Evolutionary conservation across 495 filamentous ascomycete species (phyloP), one percentile per base, ranked within the genome.

Genomic region (Annulohypoxylon moriforme): DNA sequence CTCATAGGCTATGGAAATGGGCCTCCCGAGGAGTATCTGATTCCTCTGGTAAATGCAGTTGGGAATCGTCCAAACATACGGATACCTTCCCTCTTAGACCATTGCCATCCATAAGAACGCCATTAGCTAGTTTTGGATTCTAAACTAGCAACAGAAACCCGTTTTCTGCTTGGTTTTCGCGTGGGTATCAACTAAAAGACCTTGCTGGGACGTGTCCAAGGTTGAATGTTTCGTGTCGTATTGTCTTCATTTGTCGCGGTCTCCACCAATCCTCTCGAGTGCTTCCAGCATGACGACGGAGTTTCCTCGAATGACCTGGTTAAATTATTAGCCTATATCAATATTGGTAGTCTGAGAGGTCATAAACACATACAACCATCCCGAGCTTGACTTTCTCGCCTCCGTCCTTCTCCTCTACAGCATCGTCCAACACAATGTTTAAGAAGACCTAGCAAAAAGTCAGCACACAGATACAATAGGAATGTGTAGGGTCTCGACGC

Each of bases 371-470:
- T 89, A 97, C 96, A 69, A 97, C 92, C 90, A 97, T 98, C 77
- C 96, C 96, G 52, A 98, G 88, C 67, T 89, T 87, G 50, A 90
- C 90, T 83, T 97, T 98, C 86, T 97, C 94, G 49, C 93, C 94
- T 62, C 93, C 94, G 31, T 88, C 87, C 80, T 95, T 97, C 85
- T 98, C 94, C 76, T 98, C 96, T 14, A 97, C 91, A n/a, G 96
- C 95, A 72, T 98, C 96, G 78, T 99, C 96, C 13, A 99, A 88
- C 25, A 98, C 95, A 76, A 99, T 94, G 81, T 99, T 99, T 76
- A 99, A 88, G 85, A 98, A 99, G 59, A 98, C 94, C 96, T 99
- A 78, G 42, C 18, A 33, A 9, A 31, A 36, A 8, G 50, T 71
- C 11, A 76, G 70, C 27, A 6, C 0, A 7, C 14, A 1, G 10